Conservation (phyloP, 345 rosid genomes). For the Mallotus nudiflorus region DNA sequence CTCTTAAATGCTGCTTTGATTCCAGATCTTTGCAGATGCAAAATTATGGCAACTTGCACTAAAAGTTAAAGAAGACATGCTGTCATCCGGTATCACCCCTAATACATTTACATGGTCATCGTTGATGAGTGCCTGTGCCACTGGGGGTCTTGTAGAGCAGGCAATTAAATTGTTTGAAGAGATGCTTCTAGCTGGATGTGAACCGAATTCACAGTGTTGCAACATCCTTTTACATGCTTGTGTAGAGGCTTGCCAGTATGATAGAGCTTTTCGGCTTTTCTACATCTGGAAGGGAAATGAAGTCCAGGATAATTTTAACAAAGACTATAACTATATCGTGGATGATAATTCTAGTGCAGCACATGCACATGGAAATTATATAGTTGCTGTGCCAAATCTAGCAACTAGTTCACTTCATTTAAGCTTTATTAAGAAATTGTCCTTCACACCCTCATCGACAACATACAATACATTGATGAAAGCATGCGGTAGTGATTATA, state of each 20-base stretch:
- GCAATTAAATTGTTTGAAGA: conserved; percentile 74
- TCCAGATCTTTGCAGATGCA: conserved; percentile 88
- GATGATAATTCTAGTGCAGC: conserved; percentile 19
- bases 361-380: conserved; percentile 14
- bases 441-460: conserved; percentile 65
- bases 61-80: conserved; percentile 79
- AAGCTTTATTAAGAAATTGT: conserved; percentile 45
- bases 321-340: conserved; percentile 25
- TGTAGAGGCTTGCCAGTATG: conserved; percentile 84
- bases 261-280: conserved; percentile 91
- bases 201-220: conserved; percentile 83
- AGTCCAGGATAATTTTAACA: conserved; percentile 26
- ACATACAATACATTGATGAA: conserved; percentile 81
- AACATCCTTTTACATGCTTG: conserved; percentile 87
- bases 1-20: conserved; percentile 3
- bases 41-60: conserved; percentile 90
- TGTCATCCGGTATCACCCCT: conserved; percentile 65
- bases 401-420: conserved; percentile 36
- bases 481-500: conserved; percentile 78
- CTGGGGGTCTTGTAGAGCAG: conserved; percentile 82
- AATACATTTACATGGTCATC: conserved; percentile 87
- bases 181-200: conserved; percentile 81
- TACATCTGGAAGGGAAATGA: conserved; percentile 56
- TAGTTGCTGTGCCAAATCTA: conserved; percentile 25
- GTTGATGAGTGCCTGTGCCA: conserved; percentile 87